Evolutionary conservation across 2,329 filamentous ascomycete genomes (phyloP).

Genomic region (Cytospora piceae): DNA sequence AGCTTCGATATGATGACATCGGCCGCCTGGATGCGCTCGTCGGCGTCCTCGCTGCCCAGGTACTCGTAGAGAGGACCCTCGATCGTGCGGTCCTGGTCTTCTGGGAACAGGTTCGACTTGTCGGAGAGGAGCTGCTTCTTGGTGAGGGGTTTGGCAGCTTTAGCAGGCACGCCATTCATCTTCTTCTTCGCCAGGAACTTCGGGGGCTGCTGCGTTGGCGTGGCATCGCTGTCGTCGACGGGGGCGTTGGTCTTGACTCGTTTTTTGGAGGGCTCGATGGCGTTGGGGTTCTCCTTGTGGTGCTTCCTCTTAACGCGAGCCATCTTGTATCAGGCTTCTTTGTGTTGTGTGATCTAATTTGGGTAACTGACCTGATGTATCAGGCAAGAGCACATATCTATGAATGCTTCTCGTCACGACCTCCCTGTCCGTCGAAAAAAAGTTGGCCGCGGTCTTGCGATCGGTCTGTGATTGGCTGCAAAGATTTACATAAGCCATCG

Average conservation of each 20-base stretch:
- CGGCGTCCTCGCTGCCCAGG: conserved; percentile 61
- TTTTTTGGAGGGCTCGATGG: conserved; percentile 28
- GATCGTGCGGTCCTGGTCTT: conserved; percentile 59
- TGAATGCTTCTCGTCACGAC: not conserved
- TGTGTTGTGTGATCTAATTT: not conserved
- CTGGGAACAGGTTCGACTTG: conserved; percentile 52
- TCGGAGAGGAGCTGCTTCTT: conserved; percentile 42
- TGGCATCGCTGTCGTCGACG: conserved; percentile 21
- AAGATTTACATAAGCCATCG: conserved; percentile 14
- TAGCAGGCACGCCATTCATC: conserved; percentile 14
- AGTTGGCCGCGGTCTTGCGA: conserved; percentile 17
- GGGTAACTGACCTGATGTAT: not conserved
- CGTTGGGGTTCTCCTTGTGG: conserved; percentile 29
- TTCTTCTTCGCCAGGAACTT: conserved; percentile 28
- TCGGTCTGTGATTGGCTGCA: conserved; percentile 22
- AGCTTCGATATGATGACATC: conserved; percentile 61
- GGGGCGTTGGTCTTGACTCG: conserved; percentile 35
- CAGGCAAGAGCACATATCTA: too few relatives aligned
- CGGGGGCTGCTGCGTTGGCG: conserved; percentile 33
- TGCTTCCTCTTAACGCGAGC: conserved; percentile 30
- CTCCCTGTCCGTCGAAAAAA: conserved; percentile 19
- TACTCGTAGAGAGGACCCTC: conserved; percentile 64
- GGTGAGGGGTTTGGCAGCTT: conserved; percentile 32
- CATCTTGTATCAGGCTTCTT: conserved; percentile 19
- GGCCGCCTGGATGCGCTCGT: conserved; percentile 61